Base-by-base conservation (phyloP, 2,329 filamentous ascomycete genomes). In the Sporothrix pseudoabietina region DNA sequence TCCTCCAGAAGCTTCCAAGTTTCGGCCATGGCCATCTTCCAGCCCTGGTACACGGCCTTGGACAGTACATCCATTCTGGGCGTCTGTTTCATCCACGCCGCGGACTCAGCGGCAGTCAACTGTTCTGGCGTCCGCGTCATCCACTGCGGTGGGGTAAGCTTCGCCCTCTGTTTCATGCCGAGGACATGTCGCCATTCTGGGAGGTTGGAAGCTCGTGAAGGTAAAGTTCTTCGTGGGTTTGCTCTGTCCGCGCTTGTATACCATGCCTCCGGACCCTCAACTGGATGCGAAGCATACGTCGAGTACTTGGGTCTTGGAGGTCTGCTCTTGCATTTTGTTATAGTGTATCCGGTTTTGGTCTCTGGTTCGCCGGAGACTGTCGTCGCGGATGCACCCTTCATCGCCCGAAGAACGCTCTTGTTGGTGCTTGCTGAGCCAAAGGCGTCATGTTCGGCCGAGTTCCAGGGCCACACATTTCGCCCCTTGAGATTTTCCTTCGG, bases 1-100 rank as follows among this genome's bases (percentile, higher is more conserved):
- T 35, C n/a, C 30, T 71, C 57, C 19, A 75, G 47, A 69, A 75
- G 71, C 16, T 68, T 30, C 75, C 75, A 74, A 1, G 74, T 76
- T n/a, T 68, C 63, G 1, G 57, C 59, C 6, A 77, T 26, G 3
- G 26, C 2, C 16, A 72, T 59, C 59, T 76, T 77, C 76, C 76
- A 77, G 9, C 49, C 32, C 71, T 59, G 74, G 5, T 72, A 75
- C 16, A 44, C 54, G 3, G 55, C 12, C 5, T 65, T 66, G 12
- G 57, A 12, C 44, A 12, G 16, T 14, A 5, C 19, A 49, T 16
- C 6, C 44, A 49, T 3, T 14, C 14, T 49, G 44, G 44, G 44
- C 14, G 44, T 19, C 44, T 16, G 16, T 49, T 49, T 14, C 44
- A 49, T 16, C 44, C 44, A 49, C 19, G 44, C 44, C 14, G 14